phyloP scores from a whole-genome alignment of 805 yeast genomes.

The Teunomyces panamensis region DNA sequence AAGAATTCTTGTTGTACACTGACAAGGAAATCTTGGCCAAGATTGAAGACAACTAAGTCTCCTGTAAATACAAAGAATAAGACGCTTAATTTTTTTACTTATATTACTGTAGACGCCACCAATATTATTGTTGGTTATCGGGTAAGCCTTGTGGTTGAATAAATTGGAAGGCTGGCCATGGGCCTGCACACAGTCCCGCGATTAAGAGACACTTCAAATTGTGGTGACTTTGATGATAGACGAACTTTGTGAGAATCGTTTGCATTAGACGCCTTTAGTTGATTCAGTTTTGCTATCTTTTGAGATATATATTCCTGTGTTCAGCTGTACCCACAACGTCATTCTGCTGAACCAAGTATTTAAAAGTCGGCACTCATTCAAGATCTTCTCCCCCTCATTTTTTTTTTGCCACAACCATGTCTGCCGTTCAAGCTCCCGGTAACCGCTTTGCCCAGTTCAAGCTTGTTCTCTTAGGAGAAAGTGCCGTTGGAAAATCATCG shows the following conservation, averaged over 20 bases:
- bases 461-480: constrained; percentile 74
- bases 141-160: neutral
- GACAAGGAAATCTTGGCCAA: constrained; percentile 95
- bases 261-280: neutral
- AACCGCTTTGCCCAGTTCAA: constrained; percentile 52
- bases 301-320: neutral
- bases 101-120: neutral
- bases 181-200: neutral
- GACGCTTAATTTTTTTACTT: neutral
- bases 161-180: neutral
- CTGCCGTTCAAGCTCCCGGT: constrained; percentile 7
- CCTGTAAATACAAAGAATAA: constrained; percentile 1
- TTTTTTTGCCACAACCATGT: constrained; percentile 4
- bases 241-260: neutral
- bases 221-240: neutral
- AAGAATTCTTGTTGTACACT: constrained; percentile 78
- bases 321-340: neutral
- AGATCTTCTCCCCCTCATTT: neutral
- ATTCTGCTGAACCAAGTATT: too few relatives aligned
- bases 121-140: neutral
- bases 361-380: too few relatives aligned
- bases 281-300: neutral
- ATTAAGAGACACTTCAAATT: neutral
- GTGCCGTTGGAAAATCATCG: constrained; percentile 79
- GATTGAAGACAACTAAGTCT: constrained; percentile 44